Evolutionary conservation across 2,329 filamentous ascomycete species (phyloP), one percentile per base, ranked within the genome.

Genomic region (Pestalotiopsis sp.): DNA sequence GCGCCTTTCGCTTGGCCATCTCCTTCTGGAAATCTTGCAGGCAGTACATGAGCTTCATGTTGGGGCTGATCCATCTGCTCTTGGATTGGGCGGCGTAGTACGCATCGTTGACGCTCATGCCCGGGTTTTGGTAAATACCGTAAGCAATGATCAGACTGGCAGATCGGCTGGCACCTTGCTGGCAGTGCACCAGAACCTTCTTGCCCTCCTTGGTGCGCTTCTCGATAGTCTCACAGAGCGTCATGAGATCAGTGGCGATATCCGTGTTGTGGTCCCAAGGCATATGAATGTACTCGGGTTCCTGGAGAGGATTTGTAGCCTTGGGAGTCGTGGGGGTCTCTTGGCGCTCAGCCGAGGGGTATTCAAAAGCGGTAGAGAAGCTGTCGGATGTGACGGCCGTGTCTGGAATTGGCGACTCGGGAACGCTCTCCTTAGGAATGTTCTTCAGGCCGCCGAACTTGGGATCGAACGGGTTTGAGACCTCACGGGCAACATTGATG

Each of bases 41-140:
- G 73, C 93, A 94, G 85, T 96, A 96, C 86, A 97, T 94, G 72
- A 97, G 85, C 73, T 93, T 93, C 93, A 97, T 97, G 79, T 97
- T 97, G 0, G 93, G 93, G 69, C 93, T 94, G 74, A 97, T 95
- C 93, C 93, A 97, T 76, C 87, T 90, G 79, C 93, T 96, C 81
- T 92, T 92, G 66, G 88, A 86, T 80, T 97, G 94, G 2, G 93
- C 93, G 2, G 90, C 87, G 76, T 94, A 90, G 77, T 96, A 96
- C 2, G 93, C 92, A 77, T 95, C 92, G 75, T 95, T 94, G 66
- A 95, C 92, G 73, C 87, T 93, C 74, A 94, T 81, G 5, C 90
- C 86, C 1, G 93, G 92, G 69, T 93, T 92, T 76, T 91, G 91
- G 79, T 93, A 96, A 68, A 97, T 82, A 58, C 93, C 93, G 71